Evolutionary conservation across 208 protist species (phyloP), one percentile per base, ranked within the genome.

Genomic region (Leishmania turanica): DNA sequence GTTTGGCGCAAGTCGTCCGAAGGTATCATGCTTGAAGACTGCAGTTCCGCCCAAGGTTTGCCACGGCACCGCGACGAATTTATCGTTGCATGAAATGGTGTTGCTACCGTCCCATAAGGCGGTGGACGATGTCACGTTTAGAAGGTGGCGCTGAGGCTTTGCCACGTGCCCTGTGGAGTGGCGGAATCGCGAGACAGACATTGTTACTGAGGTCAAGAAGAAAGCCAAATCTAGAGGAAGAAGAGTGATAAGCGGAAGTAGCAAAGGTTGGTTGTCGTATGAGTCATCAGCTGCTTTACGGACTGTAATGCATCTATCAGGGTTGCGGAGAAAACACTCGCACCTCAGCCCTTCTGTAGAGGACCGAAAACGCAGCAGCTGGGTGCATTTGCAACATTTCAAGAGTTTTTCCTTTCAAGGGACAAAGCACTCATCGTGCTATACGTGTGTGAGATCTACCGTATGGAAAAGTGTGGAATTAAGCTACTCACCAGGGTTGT

Each of bases 61-160:
- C 90, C 91, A 95, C 21, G 91, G 90, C 24, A 95, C 75, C 11
- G 91, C 90, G 66, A 96, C 78, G 83, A 92, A 95, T 71, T 81
- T 78, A 21, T 92, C 89, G 75, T 88, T 95, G 70, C 88, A 93
- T 27, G 89, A 83, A 65, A 96, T 89, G 6, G 88, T 88, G 81
- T 96, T 95, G 65, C 88, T 93, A 62, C 88, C 87, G 27, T 94
- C 91, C 91, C 91, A 97, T 65, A 95, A 79, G 0, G 88, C 86
- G 3, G 71, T 77, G 0, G 88, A 89, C 0, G 89, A 89, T 24
- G 65, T 58, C 6, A 88, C 42, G 60, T 87, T 83, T 1, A 86
- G 72, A 72, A 90, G 85, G n/a, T 90, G 81, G 2, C 42, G 82
- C 66, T 93, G 88, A 13, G 80, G 79, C 75, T 87, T 83, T 31